Base-by-base conservation (phyloP, 2,329 filamentous ascomycete species). In the Metarhizium guizhouense region DNA sequence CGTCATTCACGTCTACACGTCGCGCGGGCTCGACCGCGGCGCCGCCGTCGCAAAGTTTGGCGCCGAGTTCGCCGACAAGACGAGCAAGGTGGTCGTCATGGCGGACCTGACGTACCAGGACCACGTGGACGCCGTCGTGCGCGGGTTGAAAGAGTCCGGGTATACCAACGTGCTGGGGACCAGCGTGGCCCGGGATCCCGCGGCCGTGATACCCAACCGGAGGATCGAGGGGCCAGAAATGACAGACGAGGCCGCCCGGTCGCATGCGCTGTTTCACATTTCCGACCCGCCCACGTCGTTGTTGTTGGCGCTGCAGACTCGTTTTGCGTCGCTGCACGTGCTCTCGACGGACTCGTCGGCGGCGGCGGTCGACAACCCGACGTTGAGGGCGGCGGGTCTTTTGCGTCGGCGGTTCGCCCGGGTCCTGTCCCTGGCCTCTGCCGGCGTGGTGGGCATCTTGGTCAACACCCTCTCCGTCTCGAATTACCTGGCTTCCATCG, bases 401-500 rank as follows among this genome's bases (percentile, higher is more conserved):
- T 82, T 99, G 16, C 86, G 90, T 30, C 87, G 94, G 2, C 88
- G 94, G 42, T 99, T 97, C 70, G 94, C 87, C 1, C 85, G 94
- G 56, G 79, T 96, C 11, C 87, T 93, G 2, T 84, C 84, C 0
- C 83, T 97, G 32, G 84, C 86, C 18, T 90, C 90, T 0, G 87
- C 86, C 0, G 85, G 90, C 20, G 84, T 96, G 52, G 90, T 96
- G 63, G 94, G 94, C 7, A 96, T 99, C 58, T 77, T 99, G 1
- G 91, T 99, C 71, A 97, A 97, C 71, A 99, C 94, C 0, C 83
- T 99, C 4, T 93, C 88, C 25, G 90, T 97, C 6, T 85, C 87
- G 57, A 95, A 96, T 68, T 97, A 96, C 74, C 80, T 96, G 60
- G 76, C 83, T 14, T 91, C 92, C 0, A 84, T 97, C 45, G 80